A percentile compares a stretch with the other conserved stretches of the same genome.
Conservation (phyloP, 495 filamentous ascomycete species). For the Venustampulla echinocandica region DNA sequence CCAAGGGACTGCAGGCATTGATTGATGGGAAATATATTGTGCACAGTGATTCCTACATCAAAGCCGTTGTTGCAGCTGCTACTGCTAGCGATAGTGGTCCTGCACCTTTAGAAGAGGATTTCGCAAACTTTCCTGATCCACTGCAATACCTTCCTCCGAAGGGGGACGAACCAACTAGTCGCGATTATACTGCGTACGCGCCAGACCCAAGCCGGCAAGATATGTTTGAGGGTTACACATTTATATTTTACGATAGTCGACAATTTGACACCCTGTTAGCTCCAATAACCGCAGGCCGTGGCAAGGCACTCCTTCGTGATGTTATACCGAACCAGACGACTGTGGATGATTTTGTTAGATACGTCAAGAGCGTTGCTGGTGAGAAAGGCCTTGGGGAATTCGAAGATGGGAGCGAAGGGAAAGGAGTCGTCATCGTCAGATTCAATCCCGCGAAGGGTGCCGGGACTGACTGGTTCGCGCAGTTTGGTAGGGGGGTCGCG, state of each 20-base stretch:
- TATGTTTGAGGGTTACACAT: conserved; percentile 80
- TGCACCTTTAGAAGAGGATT: conserved; percentile 73
- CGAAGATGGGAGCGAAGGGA: conserved; percentile 50
- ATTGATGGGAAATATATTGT: conserved; percentile 79
- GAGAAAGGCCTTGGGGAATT: conserved; percentile 58
- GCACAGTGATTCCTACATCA: conserved; percentile 56
- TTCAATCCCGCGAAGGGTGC: conserved; percentile 53
- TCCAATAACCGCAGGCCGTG: conserved; percentile 68
- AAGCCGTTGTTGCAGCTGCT: conserved; percentile 63
- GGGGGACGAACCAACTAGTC: conserved; percentile 61
- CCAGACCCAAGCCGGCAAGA: conserved; percentile 57
- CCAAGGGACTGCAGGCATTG: conserved; percentile 79
- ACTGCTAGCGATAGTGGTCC: conserved; percentile 46
- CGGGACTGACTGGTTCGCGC: conserved; percentile 58
- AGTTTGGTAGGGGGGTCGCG: conserved; percentile 59
- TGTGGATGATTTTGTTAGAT: conserved; percentile 67
- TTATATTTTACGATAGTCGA: conserved; percentile 72
- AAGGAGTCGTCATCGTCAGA: conserved; percentile 72
- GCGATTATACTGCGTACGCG: conserved; percentile 53
- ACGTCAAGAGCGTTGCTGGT: conserved; percentile 65
- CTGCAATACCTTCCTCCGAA: conserved; percentile 60
- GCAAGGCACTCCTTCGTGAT: conserved; percentile 65
- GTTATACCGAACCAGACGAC: conserved; percentile 57
- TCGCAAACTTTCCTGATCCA: conserved; percentile 70
- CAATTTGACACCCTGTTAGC: conserved; percentile 72